These are phyloP conservation scores for Neurospora terricola DNA, from an alignment of 495 filamentous ascomycete species.

Conservation along the genomic window DNA sequence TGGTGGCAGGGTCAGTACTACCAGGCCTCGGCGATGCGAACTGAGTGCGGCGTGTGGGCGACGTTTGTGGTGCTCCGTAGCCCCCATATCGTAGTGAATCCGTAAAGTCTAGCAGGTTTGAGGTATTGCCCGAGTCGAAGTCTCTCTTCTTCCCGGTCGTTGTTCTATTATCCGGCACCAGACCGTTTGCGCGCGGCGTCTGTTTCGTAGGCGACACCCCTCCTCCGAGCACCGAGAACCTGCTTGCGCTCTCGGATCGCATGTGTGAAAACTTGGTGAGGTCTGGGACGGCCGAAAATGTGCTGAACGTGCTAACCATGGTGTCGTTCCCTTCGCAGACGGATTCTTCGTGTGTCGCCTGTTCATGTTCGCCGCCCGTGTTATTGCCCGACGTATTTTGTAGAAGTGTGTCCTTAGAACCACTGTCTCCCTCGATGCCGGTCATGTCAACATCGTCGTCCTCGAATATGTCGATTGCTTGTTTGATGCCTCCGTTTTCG, in stretches of 20 bases:
- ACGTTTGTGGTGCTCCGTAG: conserved; percentile 16
- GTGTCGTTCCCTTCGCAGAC: conserved; percentile 54
- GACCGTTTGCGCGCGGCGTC: conserved; percentile 42
- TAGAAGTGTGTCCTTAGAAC: neutral
- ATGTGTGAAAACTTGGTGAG: conserved; percentile 76
- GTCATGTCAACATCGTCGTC: conserved; percentile 29
- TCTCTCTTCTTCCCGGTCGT: conserved; percentile 8
- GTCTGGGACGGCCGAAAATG: conserved; percentile 79
- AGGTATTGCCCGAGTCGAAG: conserved; percentile 42
- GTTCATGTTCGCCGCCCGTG: conserved; percentile 1
- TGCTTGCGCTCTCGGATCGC: conserved; percentile 42
- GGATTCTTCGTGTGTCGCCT: conserved; percentile 18
- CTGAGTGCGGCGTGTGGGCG: conserved; percentile 17
- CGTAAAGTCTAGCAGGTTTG: conserved; percentile 83
- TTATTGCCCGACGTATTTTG: conserved; percentile 2
- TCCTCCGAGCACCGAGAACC: conserved; percentile 22
- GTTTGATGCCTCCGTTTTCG: conserved; percentile 31
- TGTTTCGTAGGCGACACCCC: conserved; percentile 39
- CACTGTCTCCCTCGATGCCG: conserved; percentile 10
- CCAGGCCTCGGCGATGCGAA: conserved; percentile 12
- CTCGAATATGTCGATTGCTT: conserved; percentile 44
- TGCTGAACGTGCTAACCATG: conserved; percentile 58
- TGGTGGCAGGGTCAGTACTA: conserved; percentile 2
- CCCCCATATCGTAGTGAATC: conserved; percentile 53
- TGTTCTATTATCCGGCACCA: conserved; percentile 16